Conservation (phyloP, 2,329 filamentous ascomycete species). For the Ophiocordyceps robertsii region DNA sequence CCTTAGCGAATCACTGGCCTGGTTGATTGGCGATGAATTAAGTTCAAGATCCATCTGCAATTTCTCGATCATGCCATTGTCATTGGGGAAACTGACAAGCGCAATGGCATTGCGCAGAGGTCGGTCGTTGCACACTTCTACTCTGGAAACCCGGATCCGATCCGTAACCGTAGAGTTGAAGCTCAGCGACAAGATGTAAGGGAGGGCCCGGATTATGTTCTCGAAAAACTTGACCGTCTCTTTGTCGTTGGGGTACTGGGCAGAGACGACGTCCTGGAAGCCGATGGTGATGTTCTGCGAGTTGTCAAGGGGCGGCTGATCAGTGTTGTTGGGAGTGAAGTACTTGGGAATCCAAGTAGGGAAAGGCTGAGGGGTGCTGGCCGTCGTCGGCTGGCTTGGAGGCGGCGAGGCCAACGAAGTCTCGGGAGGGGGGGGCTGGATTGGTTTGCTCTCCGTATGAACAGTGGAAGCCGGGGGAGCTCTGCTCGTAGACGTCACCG, state of each 20-base stretch:
- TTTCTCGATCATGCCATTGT: conserved; percentile 47
- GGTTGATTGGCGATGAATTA: conserved; percentile 60
- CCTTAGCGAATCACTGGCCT: too few relatives aligned
- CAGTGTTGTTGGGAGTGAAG: conserved; percentile 55
- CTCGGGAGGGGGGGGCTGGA: neutral
- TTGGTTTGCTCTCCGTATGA: neutral
- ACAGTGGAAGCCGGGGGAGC: neutral
- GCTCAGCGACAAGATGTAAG: conserved; percentile 8
- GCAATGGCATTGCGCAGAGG: conserved; percentile 63
- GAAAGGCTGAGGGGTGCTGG: conserved; percentile 36
- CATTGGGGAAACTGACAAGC: conserved; percentile 51
- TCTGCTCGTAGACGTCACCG: neutral
- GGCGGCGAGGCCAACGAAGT: conserved; percentile 14
- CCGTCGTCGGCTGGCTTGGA: conserved; percentile 19
- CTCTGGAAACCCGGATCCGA: conserved; percentile 52
- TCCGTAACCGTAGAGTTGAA: conserved; percentile 10
- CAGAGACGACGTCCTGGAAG: conserved; percentile 26
- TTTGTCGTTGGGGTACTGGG: conserved; percentile 35
- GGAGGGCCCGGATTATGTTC: conserved; percentile 59
- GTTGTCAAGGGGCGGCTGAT: conserved; percentile 41
- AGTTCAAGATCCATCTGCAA: conserved; percentile 58
- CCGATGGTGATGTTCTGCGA: conserved; percentile 36
- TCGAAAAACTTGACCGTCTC: conserved; percentile 74
- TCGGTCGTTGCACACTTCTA: conserved; percentile 64
- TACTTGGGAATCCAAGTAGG: conserved; percentile 58